Percentiles rank a stretch among this genome's conserved stretches.
Conservation (phyloP, 805 yeast species). For the Candida ipomoeae region DNA sequence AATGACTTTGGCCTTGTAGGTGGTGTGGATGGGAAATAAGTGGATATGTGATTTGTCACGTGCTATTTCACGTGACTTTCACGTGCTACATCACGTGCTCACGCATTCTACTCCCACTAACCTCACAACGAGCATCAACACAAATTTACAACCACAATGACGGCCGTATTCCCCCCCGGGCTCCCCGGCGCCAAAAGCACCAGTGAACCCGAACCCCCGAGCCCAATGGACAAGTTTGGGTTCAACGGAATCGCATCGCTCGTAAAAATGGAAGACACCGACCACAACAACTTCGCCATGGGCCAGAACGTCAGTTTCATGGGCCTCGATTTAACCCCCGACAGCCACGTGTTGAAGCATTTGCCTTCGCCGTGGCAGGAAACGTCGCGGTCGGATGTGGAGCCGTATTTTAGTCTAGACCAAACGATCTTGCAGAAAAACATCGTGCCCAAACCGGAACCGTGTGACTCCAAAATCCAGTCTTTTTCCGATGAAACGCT, state of each 20-base stretch:
- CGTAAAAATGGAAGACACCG: constrained; percentile 58
- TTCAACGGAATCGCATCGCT: constrained; percentile 59
- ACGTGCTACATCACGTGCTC: background rate
- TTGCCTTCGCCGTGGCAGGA: constrained; percentile 96
- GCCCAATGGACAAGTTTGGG: constrained; percentile 62
- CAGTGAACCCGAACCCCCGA: constrained; percentile 12
- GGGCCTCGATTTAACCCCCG: constrained; percentile 55
- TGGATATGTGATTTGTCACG: no score
- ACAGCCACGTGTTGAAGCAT: constrained; percentile 51
- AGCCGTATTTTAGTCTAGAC: constrained; percentile 74
- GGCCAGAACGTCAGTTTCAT: constrained; percentile 70
- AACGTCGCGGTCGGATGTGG: constrained; percentile 83
- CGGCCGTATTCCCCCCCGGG: constrained; percentile 18
- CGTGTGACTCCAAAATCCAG: constrained; percentile 48
- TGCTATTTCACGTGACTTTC: background rate
- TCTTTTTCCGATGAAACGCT: constrained; percentile 85
- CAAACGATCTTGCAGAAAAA: constrained; percentile 30
- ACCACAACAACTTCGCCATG: constrained; percentile 60
- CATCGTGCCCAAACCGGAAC: constrained; percentile 38
- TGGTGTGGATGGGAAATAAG: no score
- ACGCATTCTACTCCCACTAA: no score
- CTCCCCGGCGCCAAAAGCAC: constrained; percentile 9
- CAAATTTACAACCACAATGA: constrained; percentile 2
- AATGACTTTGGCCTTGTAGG: no score
- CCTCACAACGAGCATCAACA: no score